Evolutionary conservation across 1,284 basidiomycete species (phyloP).

Genomic region (Leccinum ponderosum): DNA sequence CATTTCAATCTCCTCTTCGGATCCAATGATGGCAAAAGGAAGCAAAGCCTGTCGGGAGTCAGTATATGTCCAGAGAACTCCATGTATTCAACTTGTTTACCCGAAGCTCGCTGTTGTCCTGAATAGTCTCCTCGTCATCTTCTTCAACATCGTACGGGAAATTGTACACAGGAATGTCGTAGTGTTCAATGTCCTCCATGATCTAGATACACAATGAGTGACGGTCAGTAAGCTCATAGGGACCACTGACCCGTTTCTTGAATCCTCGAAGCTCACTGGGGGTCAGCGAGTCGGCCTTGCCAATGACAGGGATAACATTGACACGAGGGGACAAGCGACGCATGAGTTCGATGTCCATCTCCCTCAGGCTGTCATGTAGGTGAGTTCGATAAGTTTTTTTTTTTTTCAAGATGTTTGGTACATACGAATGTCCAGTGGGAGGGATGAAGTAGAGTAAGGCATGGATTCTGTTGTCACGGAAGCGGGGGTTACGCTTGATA

Average conservation of each 20-base stretch:
- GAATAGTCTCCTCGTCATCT: constrained; percentile 98
- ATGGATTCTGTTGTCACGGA: constrained; percentile 97
- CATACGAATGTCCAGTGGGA: constrained; percentile 80
- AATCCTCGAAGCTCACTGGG: constrained; percentile 90
- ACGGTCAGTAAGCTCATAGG: constrained; percentile 1
- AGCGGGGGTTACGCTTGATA: constrained; percentile 99
- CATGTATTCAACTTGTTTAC: constrained; percentile 42
- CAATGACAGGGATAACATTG: constrained; percentile 99
- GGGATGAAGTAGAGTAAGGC: constrained; percentile 98
- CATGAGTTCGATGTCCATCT: constrained; percentile 99
- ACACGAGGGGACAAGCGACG: constrained; percentile 93
- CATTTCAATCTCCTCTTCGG: constrained; percentile 94
- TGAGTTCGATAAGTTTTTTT: not conserved
- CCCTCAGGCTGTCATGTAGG: constrained; percentile 67
- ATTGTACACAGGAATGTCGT: constrained; percentile 98
- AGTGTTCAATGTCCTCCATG: constrained; percentile 99
- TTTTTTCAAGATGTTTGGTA: constrained; percentile 10
- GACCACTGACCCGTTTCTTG: constrained; percentile 84
- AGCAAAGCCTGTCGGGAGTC: constrained; percentile 63
- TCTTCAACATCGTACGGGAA: constrained; percentile 99
- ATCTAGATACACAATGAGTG: constrained; percentile 52
- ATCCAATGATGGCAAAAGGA: constrained; percentile 97
- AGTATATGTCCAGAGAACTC: not conserved
- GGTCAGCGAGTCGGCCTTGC: constrained; percentile 95
- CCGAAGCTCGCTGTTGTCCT: constrained; percentile 94